Base-by-base conservation (phyloP, 208 protist genomes). In the Endotrypanum monterogeii region DNA sequence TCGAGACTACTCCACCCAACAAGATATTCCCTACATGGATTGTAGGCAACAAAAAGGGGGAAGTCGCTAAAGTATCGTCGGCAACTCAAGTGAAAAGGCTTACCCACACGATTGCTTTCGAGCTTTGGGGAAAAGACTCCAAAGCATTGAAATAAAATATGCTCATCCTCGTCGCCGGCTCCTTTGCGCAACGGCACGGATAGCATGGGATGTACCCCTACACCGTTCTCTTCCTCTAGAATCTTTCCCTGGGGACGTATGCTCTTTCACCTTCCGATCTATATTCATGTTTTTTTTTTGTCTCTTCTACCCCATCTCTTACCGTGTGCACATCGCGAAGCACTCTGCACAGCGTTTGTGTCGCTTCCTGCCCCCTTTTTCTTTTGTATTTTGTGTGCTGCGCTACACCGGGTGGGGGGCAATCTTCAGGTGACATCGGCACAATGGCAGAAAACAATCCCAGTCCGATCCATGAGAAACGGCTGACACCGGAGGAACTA, bases 401-500 rank as follows among this genome's bases (percentile, higher is more conserved):
- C 37, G 9, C 60, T 48, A 37, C 14, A 18, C 35, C 44, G 8
- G 6, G 23, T 30, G 37, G 7, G 23, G 60, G 37, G 7, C 39
- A n/a, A 23, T n/a, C 23, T 25, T 25, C 9, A 35, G 7, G 20
- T 30, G 35, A 12, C 9, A 65, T 46, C 14, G 60, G 23, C 52
- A 73, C 37, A 0, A 83, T 82, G 77, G 30, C 51, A 1, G 69
- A 70, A 1, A 46, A 71, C n/a, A 63, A 81, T 44, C 39, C 75
- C 16, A 55, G n/a, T 35, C n/a, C 32, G 6, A 8, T 37, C 46
- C 30, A 62, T 2, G 67, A 63, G 50, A 80, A 84, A 76, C 78
- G 75, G 4, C 68, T 92, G 23, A 90, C 88, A 8, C 35, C 61
- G 52, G 86, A 91, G 54, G 84, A 95, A 50, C 52, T 92, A 35